These are phyloP conservation scores for Clathrus columnatus DNA, from an alignment of 768 basidiomycete genomes.

Conservation along the genomic window DNA sequence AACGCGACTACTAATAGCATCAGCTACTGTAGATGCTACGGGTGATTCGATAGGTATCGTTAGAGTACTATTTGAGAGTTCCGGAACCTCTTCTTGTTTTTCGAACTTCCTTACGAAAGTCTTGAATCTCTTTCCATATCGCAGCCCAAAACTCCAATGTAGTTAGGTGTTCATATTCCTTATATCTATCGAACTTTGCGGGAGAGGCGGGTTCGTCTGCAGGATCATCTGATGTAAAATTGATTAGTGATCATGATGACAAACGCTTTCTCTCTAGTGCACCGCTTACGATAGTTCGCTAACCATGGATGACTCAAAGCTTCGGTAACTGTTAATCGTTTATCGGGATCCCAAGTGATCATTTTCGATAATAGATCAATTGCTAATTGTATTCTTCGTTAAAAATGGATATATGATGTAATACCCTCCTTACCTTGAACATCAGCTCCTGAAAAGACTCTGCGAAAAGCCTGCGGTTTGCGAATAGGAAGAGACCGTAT, in stretches of 20 bases:
- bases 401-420: background rate
- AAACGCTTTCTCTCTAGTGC: background rate
- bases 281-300: constrained; percentile 48
- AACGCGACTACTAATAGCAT: background rate
- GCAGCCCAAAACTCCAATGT: constrained; percentile 79
- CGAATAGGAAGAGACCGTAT: constrained; percentile 73
- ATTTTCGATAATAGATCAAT: constrained; percentile 75
- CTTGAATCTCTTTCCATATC: constrained; percentile 81
- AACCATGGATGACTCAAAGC: constrained; percentile 90
- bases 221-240: constrained; percentile 42
- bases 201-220: constrained; percentile 80
- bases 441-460: constrained; percentile 68
- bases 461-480: constrained; percentile 53
- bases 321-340: constrained; percentile 63
- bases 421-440: constrained; percentile 47
- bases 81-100: constrained; percentile 17
- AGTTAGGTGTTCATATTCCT: constrained; percentile 71
- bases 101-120: constrained; percentile 80
- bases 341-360: constrained; percentile 74
- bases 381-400: constrained; percentile 35
- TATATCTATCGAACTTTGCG: constrained; percentile 75
- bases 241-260: background rate
- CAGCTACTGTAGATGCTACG: constrained; percentile 10
- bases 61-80: constrained; percentile 16
- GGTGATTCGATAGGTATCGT: constrained; percentile 18